Evolutionary conservation across 768 basidiomycete genomes (phyloP).

Genomic region (Hypholoma fasciculare): DNA sequence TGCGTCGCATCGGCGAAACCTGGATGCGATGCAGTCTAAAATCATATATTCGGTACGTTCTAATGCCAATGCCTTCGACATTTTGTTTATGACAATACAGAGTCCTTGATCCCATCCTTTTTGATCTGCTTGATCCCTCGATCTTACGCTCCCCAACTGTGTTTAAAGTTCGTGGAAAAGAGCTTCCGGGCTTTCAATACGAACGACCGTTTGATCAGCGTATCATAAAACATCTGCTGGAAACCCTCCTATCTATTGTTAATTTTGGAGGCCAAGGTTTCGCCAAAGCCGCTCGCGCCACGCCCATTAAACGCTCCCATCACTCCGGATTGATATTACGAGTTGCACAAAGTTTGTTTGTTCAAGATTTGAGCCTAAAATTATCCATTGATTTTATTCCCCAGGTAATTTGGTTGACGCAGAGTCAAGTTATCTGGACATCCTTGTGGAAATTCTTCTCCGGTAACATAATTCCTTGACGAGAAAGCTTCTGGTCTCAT

Average conservation of each 20-base stretch:
- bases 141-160: constrained; percentile 53
- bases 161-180: constrained; percentile 59
- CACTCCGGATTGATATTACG: constrained; percentile 63
- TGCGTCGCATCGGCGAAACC: constrained; percentile 84
- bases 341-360: constrained; percentile 54
- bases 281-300: constrained; percentile 68
- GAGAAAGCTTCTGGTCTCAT: neutral
- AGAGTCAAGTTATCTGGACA: constrained; percentile 75
- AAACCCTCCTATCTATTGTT: constrained; percentile 73
- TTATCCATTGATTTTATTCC: constrained; percentile 5
- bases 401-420: constrained; percentile 41
- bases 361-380: neutral
- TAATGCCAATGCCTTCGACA: neutral
- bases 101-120: constrained; percentile 87
- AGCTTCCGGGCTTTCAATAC: constrained; percentile 69
- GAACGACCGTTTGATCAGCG: constrained; percentile 77
- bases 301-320: constrained; percentile 62
- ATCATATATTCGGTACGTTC: constrained; percentile 80
- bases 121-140: constrained; percentile 70
- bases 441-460: constrained; percentile 70
- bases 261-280: constrained; percentile 92
- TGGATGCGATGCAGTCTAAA: constrained; percentile 97
- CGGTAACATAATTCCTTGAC: constrained; percentile 44
- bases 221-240: constrained; percentile 70
- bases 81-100: constrained; percentile 36